Base-by-base conservation (phyloP, 1,139 yeast species). In the Yamadazyma sp. region DNA sequence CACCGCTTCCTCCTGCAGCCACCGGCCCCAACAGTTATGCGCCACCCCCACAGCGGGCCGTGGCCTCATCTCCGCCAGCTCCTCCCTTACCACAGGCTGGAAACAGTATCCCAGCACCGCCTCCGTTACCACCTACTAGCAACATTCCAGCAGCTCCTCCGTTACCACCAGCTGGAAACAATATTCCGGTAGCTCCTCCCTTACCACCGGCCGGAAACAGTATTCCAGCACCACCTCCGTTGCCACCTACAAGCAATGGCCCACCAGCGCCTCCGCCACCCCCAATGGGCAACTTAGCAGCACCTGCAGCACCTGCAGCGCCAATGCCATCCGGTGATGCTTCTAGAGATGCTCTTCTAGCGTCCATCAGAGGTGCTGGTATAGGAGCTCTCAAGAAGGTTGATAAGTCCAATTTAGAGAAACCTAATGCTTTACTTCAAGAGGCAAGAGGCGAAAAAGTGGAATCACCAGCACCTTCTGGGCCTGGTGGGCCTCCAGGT, bases 321-420 rank as follows among this genome's bases (percentile, higher is more conserved):
- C 45, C 58, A 7, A 34, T 49, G 6, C 56, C 61, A 10, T 37
- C 61, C 2, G 55, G 56, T 1, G 88, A 75, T 48, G 66, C 71
- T 1, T 81, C 81, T 0, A 73, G 96, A 53, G 95, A 87, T 59
- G 96, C 96, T 0, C 73, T 92, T 34, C 65, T 92, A 43, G 88
- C 95, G 0, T 87, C 97, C 0, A 92, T 91, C 50, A 75, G 96
- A 53, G 79, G 83, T 25, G 82, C 95, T 0, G 88, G 89, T 38
- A 87, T 89, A 10, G 83, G 83, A 0, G 58, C 78, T 3, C 73
- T 91, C 48, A 80, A 73, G 47, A 87, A 83, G 58, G 84, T 85
- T 4, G 97, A 92, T 59, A 91, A 89, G 61, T 64, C 88, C 0
- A 91, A 85, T 51, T 66, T 89, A 36, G 97, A 91, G 31, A 76